Evolutionary conservation across 768 basidiomycete genomes (phyloP).

Genomic region (Mycena kentingensis): DNA sequence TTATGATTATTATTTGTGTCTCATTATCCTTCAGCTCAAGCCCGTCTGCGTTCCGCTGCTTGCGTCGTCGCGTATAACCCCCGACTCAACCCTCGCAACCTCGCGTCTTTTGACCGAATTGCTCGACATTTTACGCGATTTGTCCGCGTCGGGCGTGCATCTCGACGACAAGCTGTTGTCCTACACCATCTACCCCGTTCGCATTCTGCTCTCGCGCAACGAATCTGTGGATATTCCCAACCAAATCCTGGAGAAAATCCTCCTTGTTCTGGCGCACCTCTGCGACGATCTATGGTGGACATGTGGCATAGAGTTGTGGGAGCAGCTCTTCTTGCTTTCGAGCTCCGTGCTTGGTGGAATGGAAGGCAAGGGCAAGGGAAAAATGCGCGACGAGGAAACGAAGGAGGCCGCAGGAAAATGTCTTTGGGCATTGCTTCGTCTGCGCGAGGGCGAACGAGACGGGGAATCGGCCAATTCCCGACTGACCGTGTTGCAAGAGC

Average conservation of each 20-base stretch:
- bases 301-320: slow-evolving; percentile 74
- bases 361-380: slow-evolving; percentile 68
- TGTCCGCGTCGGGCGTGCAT: slow-evolving; percentile 36
- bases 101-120: slow-evolving; percentile 59
- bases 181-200: slow-evolving; percentile 88
- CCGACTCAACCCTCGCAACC: slow-evolving; percentile 48
- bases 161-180: slow-evolving; percentile 67
- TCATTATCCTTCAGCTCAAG: slow-evolving; percentile 51
- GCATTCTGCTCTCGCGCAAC: slow-evolving; percentile 81
- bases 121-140: slow-evolving; percentile 44
- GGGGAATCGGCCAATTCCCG: slow-evolving; percentile 31
- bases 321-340: slow-evolving; percentile 81
- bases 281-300: slow-evolving; percentile 85
- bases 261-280: slow-evolving; percentile 59
- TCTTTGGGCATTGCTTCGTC: slow-evolving; percentile 61
- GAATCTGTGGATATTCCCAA: slow-evolving; percentile 69
- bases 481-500: slow-evolving; percentile 40
- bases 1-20: background rate
- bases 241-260: slow-evolving; percentile 73
- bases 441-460: slow-evolving; percentile 43
- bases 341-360: slow-evolving; percentile 65
- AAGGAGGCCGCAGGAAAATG: slow-evolving; percentile 73
- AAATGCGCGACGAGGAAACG: slow-evolving; percentile 78
- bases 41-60: slow-evolving; percentile 80
- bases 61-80: slow-evolving; percentile 63